Conservation (phyloP, 225 moss, liverwort and hornwort genomes). For the Rhytidiadelphus loreus region DNA sequence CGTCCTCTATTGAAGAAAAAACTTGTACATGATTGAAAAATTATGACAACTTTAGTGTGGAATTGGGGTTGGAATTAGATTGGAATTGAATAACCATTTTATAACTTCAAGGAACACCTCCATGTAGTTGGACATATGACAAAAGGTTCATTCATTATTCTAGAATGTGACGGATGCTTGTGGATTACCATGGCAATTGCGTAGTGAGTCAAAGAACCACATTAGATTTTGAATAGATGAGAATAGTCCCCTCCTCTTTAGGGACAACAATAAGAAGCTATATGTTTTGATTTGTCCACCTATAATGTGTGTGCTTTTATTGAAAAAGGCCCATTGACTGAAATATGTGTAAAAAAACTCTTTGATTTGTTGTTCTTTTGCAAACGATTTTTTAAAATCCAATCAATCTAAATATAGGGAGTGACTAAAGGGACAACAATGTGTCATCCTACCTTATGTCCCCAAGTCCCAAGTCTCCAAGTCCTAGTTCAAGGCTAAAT, state of each 20-base stretch:
- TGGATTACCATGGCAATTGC: rapidly evolving
- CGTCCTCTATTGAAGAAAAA: background rate
- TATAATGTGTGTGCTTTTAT: background rate
- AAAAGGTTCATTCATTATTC: background rate
- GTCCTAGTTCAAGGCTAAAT: too few species aligned
- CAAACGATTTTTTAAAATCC: background rate
- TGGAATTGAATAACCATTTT: rapidly evolving
- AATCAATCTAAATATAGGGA: rapidly evolving
- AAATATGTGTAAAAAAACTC: background rate
- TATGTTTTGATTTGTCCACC: background rate
- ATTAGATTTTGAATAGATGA: background rate
- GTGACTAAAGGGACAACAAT: background rate
- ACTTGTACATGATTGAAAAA: background rate
- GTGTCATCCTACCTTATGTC: background rate
- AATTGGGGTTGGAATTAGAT: too few species aligned
- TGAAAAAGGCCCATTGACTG: background rate
- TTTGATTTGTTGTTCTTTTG: background rate
- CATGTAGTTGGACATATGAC: background rate
- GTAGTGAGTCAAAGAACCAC: background rate
- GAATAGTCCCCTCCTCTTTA: too few species aligned
- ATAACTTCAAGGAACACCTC: background rate
- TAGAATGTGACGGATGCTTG: rapidly evolving
- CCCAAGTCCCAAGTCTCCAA: rapidly evolving
- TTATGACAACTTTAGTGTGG: too few species aligned
- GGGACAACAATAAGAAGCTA: background rate